Evolutionary conservation across 495 filamentous ascomycete species (phyloP), one percentile per base, ranked within the genome.

Genomic region (Neurospora pannonica): DNA sequence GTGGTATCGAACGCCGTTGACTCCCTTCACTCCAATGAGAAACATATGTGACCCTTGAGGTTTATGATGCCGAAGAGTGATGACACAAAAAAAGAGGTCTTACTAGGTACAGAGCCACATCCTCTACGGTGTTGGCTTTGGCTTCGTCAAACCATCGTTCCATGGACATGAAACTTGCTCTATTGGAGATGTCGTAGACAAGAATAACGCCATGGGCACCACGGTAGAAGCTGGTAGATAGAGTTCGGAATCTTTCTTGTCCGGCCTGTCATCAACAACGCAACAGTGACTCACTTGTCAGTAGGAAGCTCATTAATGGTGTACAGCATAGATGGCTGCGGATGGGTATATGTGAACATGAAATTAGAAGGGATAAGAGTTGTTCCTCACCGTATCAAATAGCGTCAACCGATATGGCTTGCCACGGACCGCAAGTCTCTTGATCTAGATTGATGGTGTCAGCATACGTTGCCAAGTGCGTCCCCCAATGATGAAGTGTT

Each of bases 161-260:
- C 86, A 90, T 88, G 54, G 84, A 81, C 28, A 85, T 78, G 74
- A 90, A 90, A 73, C 82, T 86, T 48, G 88, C 86, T 40, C 85
- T 77, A 75, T 82, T 87, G 19, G 86, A 86, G 46, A 90, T 86
- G 76, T 90, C 89, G 79, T 90, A 90, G 54, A 89, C 87, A 34
- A 90, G 78, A 73, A 90, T 84, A 72, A 90, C 86, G 74, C 83
- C 89, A 74, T 90, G 88, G 4, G 88, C 87, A 69, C 87, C 87
- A 38, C 89, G 87, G 81, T 90, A 90, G 79, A 89, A 90, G 73
- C 83, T 86, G 72, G 86, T 89, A 4, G 88, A 89, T 60, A 90
- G 83, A 9, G 89, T 88, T 73, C 88, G 87, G 80, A 90, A 90
- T 28, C 89, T 81, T 76, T 90, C 89, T 83, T 88, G 86, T 24